Evolutionary conservation across 768 basidiomycete genomes (phyloP).

Genomic region (Lentinula sp.): DNA sequence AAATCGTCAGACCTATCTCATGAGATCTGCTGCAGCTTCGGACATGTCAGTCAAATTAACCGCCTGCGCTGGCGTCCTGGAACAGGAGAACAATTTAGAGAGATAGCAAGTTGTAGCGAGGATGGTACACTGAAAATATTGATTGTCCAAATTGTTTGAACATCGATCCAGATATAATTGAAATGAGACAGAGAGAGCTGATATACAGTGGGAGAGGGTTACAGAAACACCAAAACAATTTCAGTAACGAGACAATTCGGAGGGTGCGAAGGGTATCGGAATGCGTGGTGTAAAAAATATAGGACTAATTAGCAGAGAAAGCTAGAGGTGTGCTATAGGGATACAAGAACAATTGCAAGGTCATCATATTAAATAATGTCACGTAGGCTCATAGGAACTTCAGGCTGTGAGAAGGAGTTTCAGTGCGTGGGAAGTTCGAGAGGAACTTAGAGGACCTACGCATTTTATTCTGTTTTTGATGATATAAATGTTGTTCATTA

Average conservation of each 20-base stretch:
- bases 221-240: constrained; percentile 33
- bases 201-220: constrained; percentile 63
- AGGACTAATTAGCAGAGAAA: constrained; percentile 26
- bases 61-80: constrained; percentile 74
- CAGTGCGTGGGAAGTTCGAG: constrained; percentile 15
- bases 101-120: constrained; percentile 86
- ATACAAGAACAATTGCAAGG: constrained; percentile 63
- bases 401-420: constrained; percentile 48
- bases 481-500: constrained; percentile 11
- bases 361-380: constrained; percentile 72
- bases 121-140: constrained; percentile 86
- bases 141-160: constrained; percentile 49
- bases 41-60: constrained; percentile 77
- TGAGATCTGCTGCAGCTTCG: constrained; percentile 35
- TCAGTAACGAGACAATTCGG: constrained; percentile 59
- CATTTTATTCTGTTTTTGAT: constrained; percentile 69
- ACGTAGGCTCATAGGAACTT: constrained; percentile 87
- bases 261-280: constrained; percentile 66
- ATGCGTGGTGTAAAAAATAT: constrained; percentile 46
- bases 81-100: constrained; percentile 16
- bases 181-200: constrained; percentile 27
- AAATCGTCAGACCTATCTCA: neutral
- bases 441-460: constrained; percentile 36
- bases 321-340: constrained; percentile 56
- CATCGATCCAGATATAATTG: constrained; percentile 35